Evolutionary conservation across 1,284 basidiomycete species (phyloP).

Genomic region (Tetrapyrgos nigripes): DNA sequence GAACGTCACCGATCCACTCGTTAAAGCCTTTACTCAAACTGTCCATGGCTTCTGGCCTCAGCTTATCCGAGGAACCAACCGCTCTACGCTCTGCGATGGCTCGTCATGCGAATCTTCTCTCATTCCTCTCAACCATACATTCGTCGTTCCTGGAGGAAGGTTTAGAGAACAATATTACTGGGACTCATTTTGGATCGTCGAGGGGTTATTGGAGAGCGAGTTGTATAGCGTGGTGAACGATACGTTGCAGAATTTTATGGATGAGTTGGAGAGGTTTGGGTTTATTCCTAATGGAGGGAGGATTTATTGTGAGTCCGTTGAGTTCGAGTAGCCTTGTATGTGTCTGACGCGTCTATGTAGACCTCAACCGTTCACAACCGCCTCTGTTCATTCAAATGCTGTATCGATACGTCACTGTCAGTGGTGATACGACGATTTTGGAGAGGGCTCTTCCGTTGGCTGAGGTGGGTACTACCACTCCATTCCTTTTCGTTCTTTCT

Average conservation of each 20-base stretch:
- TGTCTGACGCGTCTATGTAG: conserved; percentile 38
- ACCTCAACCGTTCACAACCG: conserved; percentile 90
- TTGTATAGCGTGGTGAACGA: conserved; percentile 77
- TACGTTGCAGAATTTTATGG: conserved; percentile 92
- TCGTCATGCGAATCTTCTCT: conserved; percentile 80
- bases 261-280: conserved; percentile 80
- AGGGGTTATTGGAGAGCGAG: conserved; percentile 83
- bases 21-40: conserved; percentile 75
- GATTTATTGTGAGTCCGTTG: conserved; percentile 82
- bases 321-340: conserved; percentile 24
- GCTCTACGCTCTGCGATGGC: conserved; percentile 65
- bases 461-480: conserved; percentile 47
- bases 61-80: conserved; percentile 80
- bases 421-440: conserved; percentile 48
- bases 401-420: conserved; percentile 45
- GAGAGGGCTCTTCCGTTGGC: conserved; percentile 52
- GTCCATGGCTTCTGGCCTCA: conserved; percentile 88
- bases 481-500: not conserved
- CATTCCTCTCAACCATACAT: conserved; percentile 89
- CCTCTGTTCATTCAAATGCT: conserved; percentile 82
- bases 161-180: conserved; percentile 69
- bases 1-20: conserved; percentile 75
- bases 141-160: conserved; percentile 71
- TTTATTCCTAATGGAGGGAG: conserved; percentile 95
- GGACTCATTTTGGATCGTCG: conserved; percentile 89